These are phyloP conservation scores for Penicillium sp. DNA, from an alignment of 2,329 filamentous ascomycete genomes.

Conservation along the genomic window DNA sequence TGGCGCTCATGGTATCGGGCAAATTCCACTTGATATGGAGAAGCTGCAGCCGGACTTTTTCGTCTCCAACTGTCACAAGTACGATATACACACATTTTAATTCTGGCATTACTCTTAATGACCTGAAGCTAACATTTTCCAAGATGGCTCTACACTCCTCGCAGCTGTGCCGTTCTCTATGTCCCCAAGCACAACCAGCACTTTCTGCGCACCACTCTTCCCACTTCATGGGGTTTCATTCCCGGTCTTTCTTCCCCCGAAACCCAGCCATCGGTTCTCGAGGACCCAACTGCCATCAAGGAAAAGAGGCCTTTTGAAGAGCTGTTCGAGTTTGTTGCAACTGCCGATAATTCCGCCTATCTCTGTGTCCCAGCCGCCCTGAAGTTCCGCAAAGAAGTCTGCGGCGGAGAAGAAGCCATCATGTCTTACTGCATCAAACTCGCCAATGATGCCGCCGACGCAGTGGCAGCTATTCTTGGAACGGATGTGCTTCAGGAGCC, in stretches of 20 bases:
- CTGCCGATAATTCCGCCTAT: slow-evolving; percentile 67
- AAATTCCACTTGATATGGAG: slow-evolving; percentile 65
- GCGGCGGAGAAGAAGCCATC: slow-evolving; percentile 71
- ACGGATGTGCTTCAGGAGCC: slow-evolving; percentile 64
- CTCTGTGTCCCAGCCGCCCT: slow-evolving; percentile 68
- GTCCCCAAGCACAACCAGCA: slow-evolving; percentile 71
- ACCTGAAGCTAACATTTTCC: not conserved
- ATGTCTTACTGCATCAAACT: slow-evolving; percentile 59
- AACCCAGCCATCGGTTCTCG: slow-evolving; percentile 48
- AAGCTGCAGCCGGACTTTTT: slow-evolving; percentile 77
- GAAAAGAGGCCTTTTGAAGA: slow-evolving; percentile 58
- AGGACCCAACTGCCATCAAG: slow-evolving; percentile 22
- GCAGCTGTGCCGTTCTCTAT: slow-evolving; percentile 75
- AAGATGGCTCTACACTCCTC: slow-evolving; percentile 75
- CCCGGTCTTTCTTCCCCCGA: slow-evolving; percentile 35
- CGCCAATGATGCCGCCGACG: slow-evolving; percentile 59
- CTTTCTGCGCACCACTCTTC: slow-evolving; percentile 67
- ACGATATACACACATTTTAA: slow-evolving; percentile 9
- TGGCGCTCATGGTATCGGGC: slow-evolving; percentile 78
- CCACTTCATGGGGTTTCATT: slow-evolving; percentile 74
- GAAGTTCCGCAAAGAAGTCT: slow-evolving; percentile 61
- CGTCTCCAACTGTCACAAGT: slow-evolving; percentile 78
- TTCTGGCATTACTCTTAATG: too few species aligned
- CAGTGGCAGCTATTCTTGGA: slow-evolving; percentile 59
- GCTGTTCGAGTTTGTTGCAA: slow-evolving; percentile 74